Percentiles rank a stretch among this genome's conserved stretches.
Conservation (phyloP, 2,329 filamentous ascomycete species). For the Nannizziopsis barbatae region DNA sequence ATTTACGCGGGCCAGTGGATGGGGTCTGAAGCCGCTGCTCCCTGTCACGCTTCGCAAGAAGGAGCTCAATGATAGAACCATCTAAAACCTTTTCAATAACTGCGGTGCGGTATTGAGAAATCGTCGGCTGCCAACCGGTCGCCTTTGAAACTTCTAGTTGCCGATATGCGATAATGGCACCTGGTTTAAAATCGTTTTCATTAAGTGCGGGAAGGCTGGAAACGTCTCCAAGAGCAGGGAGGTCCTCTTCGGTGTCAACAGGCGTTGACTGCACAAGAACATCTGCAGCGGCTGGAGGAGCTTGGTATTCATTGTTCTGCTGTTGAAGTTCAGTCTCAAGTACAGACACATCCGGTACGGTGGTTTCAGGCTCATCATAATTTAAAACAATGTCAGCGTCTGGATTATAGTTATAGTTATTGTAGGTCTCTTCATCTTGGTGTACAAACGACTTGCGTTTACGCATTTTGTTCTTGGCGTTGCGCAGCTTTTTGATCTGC, state of each 20-base stretch:
- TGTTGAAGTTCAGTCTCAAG: background rate
- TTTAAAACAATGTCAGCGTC: slow-evolving; percentile 7
- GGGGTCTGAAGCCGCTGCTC: slow-evolving; percentile 43
- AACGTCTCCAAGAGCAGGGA: slow-evolving; percentile 47
- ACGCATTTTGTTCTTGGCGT: slow-evolving; percentile 32
- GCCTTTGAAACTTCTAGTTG: slow-evolving; percentile 38
- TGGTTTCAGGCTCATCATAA: slow-evolving; percentile 8
- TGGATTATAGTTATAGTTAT: background rate
- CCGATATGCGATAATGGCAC: slow-evolving; percentile 38
- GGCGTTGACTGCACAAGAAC: background rate
- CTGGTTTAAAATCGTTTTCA: slow-evolving; percentile 25
- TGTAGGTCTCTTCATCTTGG: slow-evolving; percentile 15
- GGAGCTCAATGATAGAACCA: slow-evolving; percentile 47
- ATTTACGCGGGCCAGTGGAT: slow-evolving; percentile 58
- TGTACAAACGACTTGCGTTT: slow-evolving; percentile 42
- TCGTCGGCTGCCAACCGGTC: slow-evolving; percentile 37
- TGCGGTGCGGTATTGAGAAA: slow-evolving; percentile 52
- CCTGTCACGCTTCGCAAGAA: slow-evolving; percentile 59
- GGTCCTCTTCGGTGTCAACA: slow-evolving; percentile 35
- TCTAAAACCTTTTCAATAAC: slow-evolving; percentile 48
- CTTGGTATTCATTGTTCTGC: background rate
- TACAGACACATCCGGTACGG: background rate
- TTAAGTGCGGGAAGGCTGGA: slow-evolving; percentile 45
- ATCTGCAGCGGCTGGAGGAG: background rate
- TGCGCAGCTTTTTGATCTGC: slow-evolving; percentile 32